Evolutionary conservation across 148 eudicot genomes (phyloP).

Genomic region (Amaranthus hypochondriacus): DNA sequence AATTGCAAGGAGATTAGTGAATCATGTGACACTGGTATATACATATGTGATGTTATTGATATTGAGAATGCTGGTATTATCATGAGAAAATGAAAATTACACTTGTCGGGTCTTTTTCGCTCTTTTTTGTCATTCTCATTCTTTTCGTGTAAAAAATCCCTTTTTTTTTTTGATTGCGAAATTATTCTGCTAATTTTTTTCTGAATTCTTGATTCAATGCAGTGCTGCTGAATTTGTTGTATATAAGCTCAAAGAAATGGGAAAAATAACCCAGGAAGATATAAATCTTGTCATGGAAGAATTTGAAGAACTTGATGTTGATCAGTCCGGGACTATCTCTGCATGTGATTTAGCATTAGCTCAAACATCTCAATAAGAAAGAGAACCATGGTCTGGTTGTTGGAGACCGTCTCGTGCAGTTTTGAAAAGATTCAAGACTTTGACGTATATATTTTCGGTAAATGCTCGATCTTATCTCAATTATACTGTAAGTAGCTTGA

Average conservation of each 20-base stretch:
- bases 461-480: constrained; percentile 1
- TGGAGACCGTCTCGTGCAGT: neutral
- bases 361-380: constrained; percentile 38
- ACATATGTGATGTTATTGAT: neutral
- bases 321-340: constrained; percentile 79
- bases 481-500: constrained; percentile 6
- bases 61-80: neutral
- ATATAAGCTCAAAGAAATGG: constrained; percentile 91
- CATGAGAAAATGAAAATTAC: no score
- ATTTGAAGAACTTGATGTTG: constrained; percentile 79
- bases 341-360: constrained; percentile 55
- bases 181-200: neutral
- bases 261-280: constrained; percentile 74
- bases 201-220: constrained; percentile 6
- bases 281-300: constrained; percentile 53
- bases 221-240: constrained; percentile 82
- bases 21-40: no score
- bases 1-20: no score
- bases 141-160: neutral
- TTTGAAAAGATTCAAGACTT: neutral
- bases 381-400: neutral
- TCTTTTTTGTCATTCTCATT: neutral
- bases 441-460: neutral
- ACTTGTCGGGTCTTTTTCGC: no score
- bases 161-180: neutral